Conservation (phyloP, 1,284 basidiomycete species). For the Tylopilus sp. region DNA sequence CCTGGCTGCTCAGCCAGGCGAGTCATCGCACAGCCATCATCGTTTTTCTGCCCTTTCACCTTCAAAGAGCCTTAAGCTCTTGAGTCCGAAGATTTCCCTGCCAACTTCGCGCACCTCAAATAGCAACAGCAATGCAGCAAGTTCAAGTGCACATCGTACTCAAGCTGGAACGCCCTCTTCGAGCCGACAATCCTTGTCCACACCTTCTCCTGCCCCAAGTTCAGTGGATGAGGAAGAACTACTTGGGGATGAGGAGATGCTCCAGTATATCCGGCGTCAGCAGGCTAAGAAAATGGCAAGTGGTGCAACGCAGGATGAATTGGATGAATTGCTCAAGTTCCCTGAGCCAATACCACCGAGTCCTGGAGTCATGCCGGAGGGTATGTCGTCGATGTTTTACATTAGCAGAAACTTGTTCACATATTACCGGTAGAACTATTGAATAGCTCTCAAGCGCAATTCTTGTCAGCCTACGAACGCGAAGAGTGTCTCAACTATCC, state of each 20-base stretch:
- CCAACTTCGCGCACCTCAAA: constrained; percentile 54
- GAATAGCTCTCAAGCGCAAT: constrained; percentile 56
- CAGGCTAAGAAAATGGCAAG: constrained; percentile 84
- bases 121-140: constrained; percentile 36
- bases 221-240: constrained; percentile 87
- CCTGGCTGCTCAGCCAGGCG: constrained; percentile 37
- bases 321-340: constrained; percentile 89
- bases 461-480: constrained; percentile 82
- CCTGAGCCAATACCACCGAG: constrained; percentile 83
- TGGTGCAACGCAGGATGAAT: constrained; percentile 80
- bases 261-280: constrained; percentile 87
- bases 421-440: constrained; percentile 48
- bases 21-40: constrained; percentile 43
- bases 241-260: constrained; percentile 95
- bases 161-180: constrained; percentile 62
- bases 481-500: constrained; percentile 91
- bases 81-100: constrained; percentile 71
- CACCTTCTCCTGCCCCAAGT: constrained; percentile 74
- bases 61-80: constrained; percentile 74
- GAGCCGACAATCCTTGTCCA: constrained; percentile 71
- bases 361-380: constrained; percentile 63
- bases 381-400: constrained; percentile 44
- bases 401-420: constrained; percentile 4
- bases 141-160: constrained; percentile 50
- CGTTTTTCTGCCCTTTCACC: constrained; percentile 78